Evolutionary conservation across 1,284 basidiomycete species (phyloP).

Genomic region (Microbotryum saponariae): DNA sequence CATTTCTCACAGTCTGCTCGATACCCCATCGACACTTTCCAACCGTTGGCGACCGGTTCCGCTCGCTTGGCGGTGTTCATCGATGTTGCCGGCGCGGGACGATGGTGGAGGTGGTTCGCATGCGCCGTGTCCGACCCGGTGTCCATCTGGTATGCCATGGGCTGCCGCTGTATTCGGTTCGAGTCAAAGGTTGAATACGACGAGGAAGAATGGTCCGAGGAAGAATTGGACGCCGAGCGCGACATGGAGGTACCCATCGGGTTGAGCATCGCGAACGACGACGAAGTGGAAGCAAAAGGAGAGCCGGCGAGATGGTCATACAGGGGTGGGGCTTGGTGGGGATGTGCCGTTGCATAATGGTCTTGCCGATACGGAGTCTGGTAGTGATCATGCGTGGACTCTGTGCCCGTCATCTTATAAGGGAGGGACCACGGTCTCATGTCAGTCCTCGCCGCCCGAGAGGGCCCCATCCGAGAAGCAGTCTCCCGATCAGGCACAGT

Average conservation of each 20-base stretch:
- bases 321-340: slow-evolving; percentile 24
- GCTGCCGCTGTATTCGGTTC: neutral
- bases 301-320: slow-evolving; percentile 23
- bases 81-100: neutral
- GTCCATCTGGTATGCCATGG: neutral
- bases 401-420: neutral
- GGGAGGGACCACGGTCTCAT: neutral
- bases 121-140: neutral
- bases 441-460: neutral
- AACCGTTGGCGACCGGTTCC: neutral
- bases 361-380: neutral
- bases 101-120: neutral
- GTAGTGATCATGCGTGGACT: neutral
- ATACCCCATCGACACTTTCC: slow-evolving; percentile 30
- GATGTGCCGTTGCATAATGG: slow-evolving; percentile 1
- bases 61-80: neutral
- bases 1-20: slow-evolving; percentile 23
- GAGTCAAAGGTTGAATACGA: slow-evolving; percentile 1
- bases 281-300: neutral
- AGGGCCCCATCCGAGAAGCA: neutral
- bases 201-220: neutral
- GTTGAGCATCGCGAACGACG: too few relatives aligned
- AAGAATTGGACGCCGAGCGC: slow-evolving; percentile 4
- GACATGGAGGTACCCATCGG: slow-evolving; percentile 7
- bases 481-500: neutral